Evolutionary conservation across 495 filamentous ascomycete species (phyloP).

Genomic region (Echria macrotheca): DNA sequence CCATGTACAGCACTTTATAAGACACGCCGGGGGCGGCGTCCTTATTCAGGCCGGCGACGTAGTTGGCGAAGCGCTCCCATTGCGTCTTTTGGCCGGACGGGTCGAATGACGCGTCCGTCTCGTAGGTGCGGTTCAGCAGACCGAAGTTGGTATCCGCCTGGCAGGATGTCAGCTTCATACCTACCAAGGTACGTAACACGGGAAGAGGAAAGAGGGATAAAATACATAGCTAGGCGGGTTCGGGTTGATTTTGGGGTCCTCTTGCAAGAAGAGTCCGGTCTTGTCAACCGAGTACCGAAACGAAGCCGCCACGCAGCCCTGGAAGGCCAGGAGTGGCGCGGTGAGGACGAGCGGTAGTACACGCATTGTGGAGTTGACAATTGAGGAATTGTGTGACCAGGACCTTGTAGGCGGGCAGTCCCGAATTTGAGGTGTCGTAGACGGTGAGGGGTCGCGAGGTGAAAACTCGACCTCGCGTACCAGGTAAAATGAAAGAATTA

Average conservation of each 20-base stretch:
- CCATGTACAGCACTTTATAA: neutral
- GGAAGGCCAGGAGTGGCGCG: neutral
- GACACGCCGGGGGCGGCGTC: neutral
- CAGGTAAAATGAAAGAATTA: no score
- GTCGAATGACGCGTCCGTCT: neutral
- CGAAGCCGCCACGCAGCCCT: neutral
- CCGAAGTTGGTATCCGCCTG: neutral
- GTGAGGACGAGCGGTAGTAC: neutral
- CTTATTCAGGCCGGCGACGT: neutral
- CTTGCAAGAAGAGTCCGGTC: constrained; percentile 3
- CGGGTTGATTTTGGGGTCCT: neutral
- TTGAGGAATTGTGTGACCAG: no score
- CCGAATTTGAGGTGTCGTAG: no score
- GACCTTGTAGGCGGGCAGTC: no score
- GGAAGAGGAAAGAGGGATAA: neutral
- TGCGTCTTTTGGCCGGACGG: neutral
- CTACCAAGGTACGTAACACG: no score
- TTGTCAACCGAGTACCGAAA: neutral
- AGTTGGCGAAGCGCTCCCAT: neutral
- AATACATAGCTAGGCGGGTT: constrained; percentile 1
- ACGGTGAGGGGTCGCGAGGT: no score
- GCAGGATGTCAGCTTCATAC: no score
- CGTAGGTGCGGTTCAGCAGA: constrained; percentile 1
- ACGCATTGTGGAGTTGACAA: no score
- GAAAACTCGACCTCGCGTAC: no score